Conservation (phyloP, 805 yeast genomes). For the Metschnikowia lunata region DNA sequence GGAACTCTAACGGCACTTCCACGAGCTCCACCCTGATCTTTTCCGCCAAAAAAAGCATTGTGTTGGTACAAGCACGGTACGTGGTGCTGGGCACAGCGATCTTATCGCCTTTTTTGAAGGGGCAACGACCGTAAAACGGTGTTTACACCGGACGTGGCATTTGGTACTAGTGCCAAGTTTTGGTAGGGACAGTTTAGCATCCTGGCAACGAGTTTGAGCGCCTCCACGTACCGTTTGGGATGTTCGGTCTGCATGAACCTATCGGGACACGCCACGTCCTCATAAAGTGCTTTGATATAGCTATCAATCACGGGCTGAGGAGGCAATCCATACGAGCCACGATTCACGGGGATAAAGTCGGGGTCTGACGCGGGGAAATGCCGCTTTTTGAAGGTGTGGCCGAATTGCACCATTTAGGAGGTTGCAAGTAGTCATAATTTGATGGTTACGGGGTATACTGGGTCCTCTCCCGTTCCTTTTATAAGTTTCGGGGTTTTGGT, state of each 20-base stretch:
- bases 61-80: conserved; percentile 53
- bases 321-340: conserved; percentile 60
- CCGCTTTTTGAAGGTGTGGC: conserved; percentile 44
- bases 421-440: not conserved
- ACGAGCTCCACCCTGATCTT: conserved; percentile 23
- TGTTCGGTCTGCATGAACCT: conserved; percentile 30
- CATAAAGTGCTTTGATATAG: conserved; percentile 6
- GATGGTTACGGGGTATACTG: no score
- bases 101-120: conserved; percentile 46
- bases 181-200: conserved; percentile 45
- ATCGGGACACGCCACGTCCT: conserved; percentile 44
- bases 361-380: conserved; percentile 43
- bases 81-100: conserved; percentile 47
- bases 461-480: no score
- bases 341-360: conserved; percentile 47
- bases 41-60: conserved; percentile 40
- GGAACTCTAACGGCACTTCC: conserved; percentile 16
- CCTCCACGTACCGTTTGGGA: conserved; percentile 24
- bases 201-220: conserved; percentile 34
- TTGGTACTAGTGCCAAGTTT: conserved; percentile 50
- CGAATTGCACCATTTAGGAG: conserved; percentile 33
- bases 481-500: no score
- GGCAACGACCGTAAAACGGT: conserved; percentile 52
- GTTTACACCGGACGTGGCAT: conserved; percentile 61
- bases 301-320: conserved; percentile 41